Conservation (phyloP, 1,139 yeast genomes). For the Entelexis sorbosivorans region DNA sequence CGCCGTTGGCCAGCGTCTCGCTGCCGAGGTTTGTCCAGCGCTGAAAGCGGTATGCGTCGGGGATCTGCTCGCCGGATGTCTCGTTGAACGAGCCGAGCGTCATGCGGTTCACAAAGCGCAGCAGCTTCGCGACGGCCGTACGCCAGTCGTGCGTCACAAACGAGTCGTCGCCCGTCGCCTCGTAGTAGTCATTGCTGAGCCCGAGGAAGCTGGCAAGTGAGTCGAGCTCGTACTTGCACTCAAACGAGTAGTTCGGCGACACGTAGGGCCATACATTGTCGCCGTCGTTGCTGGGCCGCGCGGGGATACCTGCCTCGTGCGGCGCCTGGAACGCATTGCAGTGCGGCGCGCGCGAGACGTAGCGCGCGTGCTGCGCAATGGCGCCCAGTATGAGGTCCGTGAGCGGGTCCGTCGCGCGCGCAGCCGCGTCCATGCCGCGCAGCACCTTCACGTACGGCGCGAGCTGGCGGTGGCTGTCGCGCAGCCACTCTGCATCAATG, state of each 20-base stretch:
- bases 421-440: constrained; percentile 33
- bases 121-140: constrained; percentile 44
- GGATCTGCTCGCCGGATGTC: constrained; percentile 44
- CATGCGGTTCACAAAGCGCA: constrained; percentile 33
- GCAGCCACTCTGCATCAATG: constrained; percentile 73
- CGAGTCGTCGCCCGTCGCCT: constrained; percentile 40
- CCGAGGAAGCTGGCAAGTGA: constrained; percentile 75
- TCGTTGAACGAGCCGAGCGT: constrained; percentile 34
- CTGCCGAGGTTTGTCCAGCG: constrained; percentile 66
- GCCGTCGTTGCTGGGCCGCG: constrained; percentile 42
- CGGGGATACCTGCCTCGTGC: constrained; percentile 40
- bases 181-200: constrained; percentile 57
- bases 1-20: constrained; percentile 68
- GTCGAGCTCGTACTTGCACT: constrained; percentile 83
- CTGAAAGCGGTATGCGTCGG: constrained; percentile 48
- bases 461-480: constrained; percentile 78
- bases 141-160: constrained; percentile 51
- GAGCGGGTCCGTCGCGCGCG: constrained; percentile 29
- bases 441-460: constrained; percentile 61
- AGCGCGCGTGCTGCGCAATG: constrained; percentile 63
- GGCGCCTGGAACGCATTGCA: constrained; percentile 93
- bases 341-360: constrained; percentile 54
- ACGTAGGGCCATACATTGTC: constrained; percentile 63
- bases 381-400: constrained; percentile 59
- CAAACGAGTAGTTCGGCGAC: constrained; percentile 64